These are phyloP conservation scores for Penicillium steckii DNA, from an alignment of 495 filamentous ascomycete species.

Conservation along the genomic window DNA sequence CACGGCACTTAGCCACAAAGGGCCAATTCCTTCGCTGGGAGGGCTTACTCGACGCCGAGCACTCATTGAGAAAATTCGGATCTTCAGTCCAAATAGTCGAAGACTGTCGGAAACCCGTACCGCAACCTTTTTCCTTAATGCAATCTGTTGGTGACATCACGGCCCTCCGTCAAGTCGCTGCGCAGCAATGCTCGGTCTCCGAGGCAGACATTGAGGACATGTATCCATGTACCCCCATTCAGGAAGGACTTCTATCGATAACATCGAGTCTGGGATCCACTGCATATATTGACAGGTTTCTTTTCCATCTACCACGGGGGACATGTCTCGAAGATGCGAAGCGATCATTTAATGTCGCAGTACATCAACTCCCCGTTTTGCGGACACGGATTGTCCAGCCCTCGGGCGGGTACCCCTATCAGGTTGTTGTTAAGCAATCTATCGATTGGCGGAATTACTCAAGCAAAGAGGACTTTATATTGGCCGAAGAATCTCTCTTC, in stretches of 20 bases:
- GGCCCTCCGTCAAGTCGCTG: neutral
- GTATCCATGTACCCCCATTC: slow-evolving; percentile 41
- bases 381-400: neutral
- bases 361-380: neutral
- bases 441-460: neutral
- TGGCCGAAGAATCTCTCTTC: neutral
- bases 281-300: slow-evolving; percentile 46
- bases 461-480: neutral
- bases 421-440: neutral
- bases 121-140: too few relatives aligned
- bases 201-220: slow-evolving; percentile 46
- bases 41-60: too few relatives aligned
- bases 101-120: too few relatives aligned
- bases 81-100: too few relatives aligned
- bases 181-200: neutral
- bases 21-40: too few relatives aligned
- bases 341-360: neutral
- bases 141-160: neutral
- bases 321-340: slow-evolving; percentile 13
- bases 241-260: slow-evolving; percentile 47
- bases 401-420: neutral
- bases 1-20: too few relatives aligned
- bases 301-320: slow-evolving; percentile 11
- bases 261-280: slow-evolving; percentile 44
- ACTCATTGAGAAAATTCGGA: too few relatives aligned